phyloP scores from a whole-genome alignment of 306 rosid genomes.

The Quercus parvula region DNA sequence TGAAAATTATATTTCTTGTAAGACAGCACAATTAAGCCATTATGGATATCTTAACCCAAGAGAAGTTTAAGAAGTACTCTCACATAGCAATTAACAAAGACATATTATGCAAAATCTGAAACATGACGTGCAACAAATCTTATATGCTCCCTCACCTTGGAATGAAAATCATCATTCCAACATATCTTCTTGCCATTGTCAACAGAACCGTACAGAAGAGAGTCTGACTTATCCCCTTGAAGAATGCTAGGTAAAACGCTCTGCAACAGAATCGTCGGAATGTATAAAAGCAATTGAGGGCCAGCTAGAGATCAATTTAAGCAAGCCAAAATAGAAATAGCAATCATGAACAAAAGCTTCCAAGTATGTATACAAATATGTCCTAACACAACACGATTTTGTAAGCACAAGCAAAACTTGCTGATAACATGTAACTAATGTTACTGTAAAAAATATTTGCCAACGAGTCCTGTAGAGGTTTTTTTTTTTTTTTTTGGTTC shows the following conservation, averaged over 20 bases:
- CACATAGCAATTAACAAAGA: background rate
- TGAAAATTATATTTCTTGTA: background rate
- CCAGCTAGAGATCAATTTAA: background rate
- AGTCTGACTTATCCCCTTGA: slow-evolving; percentile 97
- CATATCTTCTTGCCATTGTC: slow-evolving; percentile 97
- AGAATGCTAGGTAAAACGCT: slow-evolving; percentile 97
- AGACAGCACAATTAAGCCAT: background rate
- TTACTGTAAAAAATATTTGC: background rate
- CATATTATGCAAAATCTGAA: slow-evolving; percentile 9
- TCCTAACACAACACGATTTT: background rate
- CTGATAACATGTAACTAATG: background rate
- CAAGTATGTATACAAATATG: background rate
- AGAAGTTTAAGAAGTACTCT: background rate
- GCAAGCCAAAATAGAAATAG: slow-evolving; percentile 9
- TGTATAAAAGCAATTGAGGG: background rate
- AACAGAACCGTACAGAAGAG: slow-evolving; percentile 96
- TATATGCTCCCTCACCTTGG: slow-evolving; percentile 59
- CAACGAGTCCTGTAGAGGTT: background rate
- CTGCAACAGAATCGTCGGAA: slow-evolving; percentile 47
- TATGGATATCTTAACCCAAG: background rate
- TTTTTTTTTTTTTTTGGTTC: too few species aligned
- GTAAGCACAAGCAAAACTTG: background rate
- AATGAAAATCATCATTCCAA: slow-evolving; percentile 96
- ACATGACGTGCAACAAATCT: slow-evolving; percentile 11
- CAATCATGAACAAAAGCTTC: slow-evolving; percentile 1